Conservation (phyloP, 2,329 filamentous ascomycete genomes). For the Aurifilum marmelostoma region DNA sequence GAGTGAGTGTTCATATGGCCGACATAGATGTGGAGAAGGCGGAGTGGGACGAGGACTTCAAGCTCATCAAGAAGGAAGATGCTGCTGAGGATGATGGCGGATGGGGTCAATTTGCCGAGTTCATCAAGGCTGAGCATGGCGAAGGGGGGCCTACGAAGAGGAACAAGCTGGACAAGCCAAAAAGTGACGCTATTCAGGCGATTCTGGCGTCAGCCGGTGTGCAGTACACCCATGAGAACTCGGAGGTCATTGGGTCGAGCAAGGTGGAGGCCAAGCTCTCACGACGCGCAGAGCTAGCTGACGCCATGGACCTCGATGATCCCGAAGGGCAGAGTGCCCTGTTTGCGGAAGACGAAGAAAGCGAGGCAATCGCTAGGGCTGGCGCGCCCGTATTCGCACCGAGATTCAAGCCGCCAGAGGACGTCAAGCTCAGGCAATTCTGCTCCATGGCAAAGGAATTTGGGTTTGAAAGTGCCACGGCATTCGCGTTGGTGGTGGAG, state of each 20-base stretch:
- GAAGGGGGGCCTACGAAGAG: conserved; percentile 38
- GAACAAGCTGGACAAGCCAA: conserved; percentile 41
- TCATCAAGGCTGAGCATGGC: conserved; percentile 54
- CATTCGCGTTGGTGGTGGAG: conserved; percentile 91
- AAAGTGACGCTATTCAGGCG: conserved; percentile 79
- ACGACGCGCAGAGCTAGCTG: conserved; percentile 69
- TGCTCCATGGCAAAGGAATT: conserved; percentile 85
- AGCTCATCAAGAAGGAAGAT: conserved; percentile 49
- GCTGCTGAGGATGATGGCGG: conserved; percentile 62
- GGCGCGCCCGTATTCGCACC: conserved; percentile 39
- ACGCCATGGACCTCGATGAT: conserved; percentile 42
- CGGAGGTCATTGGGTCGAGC: conserved; percentile 90
- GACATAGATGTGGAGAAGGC: conserved; percentile 72
- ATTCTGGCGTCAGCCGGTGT: conserved; percentile 89
- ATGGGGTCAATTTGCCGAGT: conserved; percentile 72
- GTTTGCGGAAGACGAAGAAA: conserved; percentile 56
- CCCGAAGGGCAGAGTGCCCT: conserved; percentile 53
- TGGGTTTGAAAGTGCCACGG: conserved; percentile 74
- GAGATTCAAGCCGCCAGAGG: conserved; percentile 71
- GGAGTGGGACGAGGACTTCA: conserved; percentile 48
- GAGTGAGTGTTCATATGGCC: conserved; percentile 79
- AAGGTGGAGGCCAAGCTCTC: conserved; percentile 87
- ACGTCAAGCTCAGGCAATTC: conserved; percentile 80
- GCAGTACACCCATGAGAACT: conserved; percentile 95
- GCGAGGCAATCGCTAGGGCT: conserved; percentile 37